These are phyloP conservation scores for Emergomyces pasteurianus DNA, from an alignment of 2,329 filamentous ascomycete genomes.

Conservation along the genomic window DNA sequence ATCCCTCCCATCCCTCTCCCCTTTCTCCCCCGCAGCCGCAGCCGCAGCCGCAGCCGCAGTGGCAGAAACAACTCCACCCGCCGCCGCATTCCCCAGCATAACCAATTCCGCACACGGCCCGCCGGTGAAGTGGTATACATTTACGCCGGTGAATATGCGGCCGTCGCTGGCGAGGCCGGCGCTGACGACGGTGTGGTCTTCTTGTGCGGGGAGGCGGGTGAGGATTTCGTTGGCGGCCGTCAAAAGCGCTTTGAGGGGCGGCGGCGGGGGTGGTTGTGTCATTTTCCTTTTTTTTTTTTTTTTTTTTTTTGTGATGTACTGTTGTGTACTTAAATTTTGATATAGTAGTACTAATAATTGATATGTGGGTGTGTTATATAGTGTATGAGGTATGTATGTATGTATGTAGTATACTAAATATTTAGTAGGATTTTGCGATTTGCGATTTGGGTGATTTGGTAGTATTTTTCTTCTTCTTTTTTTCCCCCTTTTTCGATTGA, in stretches of 20 bases:
- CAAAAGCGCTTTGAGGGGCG: slow-evolving; percentile 6
- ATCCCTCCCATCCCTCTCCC: too few species aligned
- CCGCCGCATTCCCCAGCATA: slow-evolving; percentile 17
- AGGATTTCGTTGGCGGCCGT: slow-evolving; percentile 13
- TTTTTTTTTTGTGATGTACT: too few species aligned
- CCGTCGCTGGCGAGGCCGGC: slow-evolving; percentile 12
- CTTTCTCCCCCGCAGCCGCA: background rate
- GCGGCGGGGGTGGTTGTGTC: background rate
- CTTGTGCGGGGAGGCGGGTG: slow-evolving; percentile 13
- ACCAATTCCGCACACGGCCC: slow-evolving; percentile 21
- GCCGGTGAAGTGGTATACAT: slow-evolving; percentile 20
- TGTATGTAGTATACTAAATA: too few species aligned
- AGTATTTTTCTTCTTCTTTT: too few species aligned
- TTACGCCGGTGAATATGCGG: slow-evolving; percentile 17
- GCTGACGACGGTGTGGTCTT: slow-evolving; percentile 16
- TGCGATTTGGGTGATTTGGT: too few species aligned
- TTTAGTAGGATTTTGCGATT: too few species aligned
- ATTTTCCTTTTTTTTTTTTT: background rate
- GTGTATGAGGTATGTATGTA: too few species aligned
- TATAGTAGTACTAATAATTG: too few species aligned
- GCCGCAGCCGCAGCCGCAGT: background rate
- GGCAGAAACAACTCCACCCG: slow-evolving; percentile 5
- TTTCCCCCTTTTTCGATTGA: too few species aligned
- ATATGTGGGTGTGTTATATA: too few species aligned
- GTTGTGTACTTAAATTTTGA: too few species aligned